Conservation (phyloP, 805 yeast genomes). For the Lipomyces starkeyi region DNA sequence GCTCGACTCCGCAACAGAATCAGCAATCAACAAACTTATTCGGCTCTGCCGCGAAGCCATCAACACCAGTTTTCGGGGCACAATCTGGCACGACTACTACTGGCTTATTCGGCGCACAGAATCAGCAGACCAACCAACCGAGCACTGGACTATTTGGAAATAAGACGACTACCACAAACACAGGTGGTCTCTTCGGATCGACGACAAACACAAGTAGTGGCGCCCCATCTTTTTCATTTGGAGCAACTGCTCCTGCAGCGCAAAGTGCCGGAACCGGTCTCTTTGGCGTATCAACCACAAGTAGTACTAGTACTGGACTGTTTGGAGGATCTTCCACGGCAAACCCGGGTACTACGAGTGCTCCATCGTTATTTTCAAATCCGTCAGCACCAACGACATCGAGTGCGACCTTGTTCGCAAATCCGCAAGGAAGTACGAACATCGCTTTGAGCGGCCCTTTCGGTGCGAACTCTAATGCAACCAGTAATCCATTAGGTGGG, state of each 20-base stretch:
- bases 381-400: not conserved
- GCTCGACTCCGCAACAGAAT: constrained; percentile 19
- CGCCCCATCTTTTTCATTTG: constrained; percentile 3
- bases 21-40: constrained; percentile 20
- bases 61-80: constrained; percentile 19
- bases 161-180: not conserved
- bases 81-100: constrained; percentile 5
- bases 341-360: constrained; percentile 1
- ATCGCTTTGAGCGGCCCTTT: not conserved
- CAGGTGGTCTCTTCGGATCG: constrained; percentile 17
- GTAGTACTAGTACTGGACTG: constrained; percentile 4
- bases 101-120: constrained; percentile 8
- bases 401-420: constrained; percentile 2
- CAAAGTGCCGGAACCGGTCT: not conserved
- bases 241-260: constrained; percentile 3
- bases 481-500: constrained; percentile 4
- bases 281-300: constrained; percentile 10
- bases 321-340: constrained; percentile 9
- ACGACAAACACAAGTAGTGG: constrained; percentile 1
- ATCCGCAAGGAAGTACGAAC: constrained; percentile 6
- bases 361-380: constrained; percentile 18
- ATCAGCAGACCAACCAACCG: constrained; percentile 10
- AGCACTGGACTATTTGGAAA: constrained; percentile 22
- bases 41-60: constrained; percentile 21
- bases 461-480: constrained; percentile 2